Base-by-base conservation (phyloP, 768 basidiomycete species). In the Lentinus tigrinus region DNA sequence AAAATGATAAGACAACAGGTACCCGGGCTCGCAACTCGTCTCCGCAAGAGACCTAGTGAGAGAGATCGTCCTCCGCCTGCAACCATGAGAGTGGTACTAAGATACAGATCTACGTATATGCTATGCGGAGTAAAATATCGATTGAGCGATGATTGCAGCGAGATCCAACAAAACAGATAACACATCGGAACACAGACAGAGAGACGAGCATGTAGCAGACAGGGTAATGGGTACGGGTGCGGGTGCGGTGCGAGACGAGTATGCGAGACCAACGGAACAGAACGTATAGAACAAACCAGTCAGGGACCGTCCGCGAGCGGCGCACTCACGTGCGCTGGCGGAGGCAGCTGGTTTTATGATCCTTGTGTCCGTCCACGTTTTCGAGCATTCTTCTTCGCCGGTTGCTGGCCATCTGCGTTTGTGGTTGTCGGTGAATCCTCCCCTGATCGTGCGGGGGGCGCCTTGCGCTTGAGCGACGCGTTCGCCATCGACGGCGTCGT, bases 321-420 rank as follows among this genome's bases (percentile, higher is more conserved):
- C 51, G 44, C 46, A 23, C 8, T 21, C 16, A 34, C 26, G 39
- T 21, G 16, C 24, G 23, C 70, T 76, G 80, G 63, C 77, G 76
- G 55, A 73, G 51, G 47, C 27, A 36, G 40, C 26, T 38, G n/a
- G 17, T 42, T 36, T 52, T 52, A 54, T 40, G 60, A 61, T n/a
- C 73, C 80, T 62, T 72, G 72, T 31, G 78, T 81, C 70, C 84
- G 80, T 65, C 77, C 76, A 64, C 76, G 77, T 75, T 85, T 86
- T 57, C 88, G 81, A 36, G 78, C 66, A 38, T 63, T 47, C 46
- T 82, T 77, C 74, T 85, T 89, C 62, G 75, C 63, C 37, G 77
- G 81, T 60, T 79, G 64, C 56, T 68, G 77, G n/a, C n/a, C n/a
- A 51, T 81, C 78, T 62, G 70, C 74, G 52, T 74, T 75, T 57